These are phyloP conservation scores for Limtongia smithiae DNA, from an alignment of 805 yeast genomes.

Conservation along the genomic window DNA sequence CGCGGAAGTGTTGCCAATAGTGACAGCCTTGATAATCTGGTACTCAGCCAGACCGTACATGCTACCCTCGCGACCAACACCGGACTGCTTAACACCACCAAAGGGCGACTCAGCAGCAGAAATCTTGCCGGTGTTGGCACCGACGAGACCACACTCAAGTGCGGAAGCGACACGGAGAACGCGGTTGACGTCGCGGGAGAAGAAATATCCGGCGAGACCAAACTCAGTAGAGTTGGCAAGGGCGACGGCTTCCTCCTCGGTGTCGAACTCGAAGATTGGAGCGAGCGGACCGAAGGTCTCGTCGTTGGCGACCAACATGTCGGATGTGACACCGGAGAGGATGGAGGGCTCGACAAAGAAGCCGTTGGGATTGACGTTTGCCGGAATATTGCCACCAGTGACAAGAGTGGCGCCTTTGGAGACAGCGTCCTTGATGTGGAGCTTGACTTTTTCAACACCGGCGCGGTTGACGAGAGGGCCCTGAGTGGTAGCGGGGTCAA, in stretches of 20 bases:
- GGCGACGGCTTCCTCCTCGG: slow-evolving; percentile 59
- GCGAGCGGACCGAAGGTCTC: slow-evolving; percentile 84
- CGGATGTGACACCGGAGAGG: slow-evolving; percentile 54
- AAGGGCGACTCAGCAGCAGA: slow-evolving; percentile 51
- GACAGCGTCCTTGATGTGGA: slow-evolving; percentile 64
- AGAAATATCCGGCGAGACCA: slow-evolving; percentile 81
- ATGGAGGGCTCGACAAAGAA: slow-evolving; percentile 65
- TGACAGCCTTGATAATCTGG: slow-evolving; percentile 22
- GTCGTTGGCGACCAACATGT: slow-evolving; percentile 58
- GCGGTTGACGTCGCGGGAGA: slow-evolving; percentile 51
- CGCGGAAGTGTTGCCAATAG: slow-evolving; percentile 20
- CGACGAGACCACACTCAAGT: slow-evolving; percentile 78
- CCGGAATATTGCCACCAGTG: slow-evolving; percentile 56
- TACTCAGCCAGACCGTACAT: slow-evolving; percentile 51
- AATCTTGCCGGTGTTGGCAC: slow-evolving; percentile 70
- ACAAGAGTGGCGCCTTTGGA: slow-evolving; percentile 60
- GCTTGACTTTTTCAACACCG: slow-evolving; percentile 58
- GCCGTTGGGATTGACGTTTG: slow-evolving; percentile 49
- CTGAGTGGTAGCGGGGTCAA: slow-evolving; percentile 57
- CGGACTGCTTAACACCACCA: slow-evolving; percentile 65
- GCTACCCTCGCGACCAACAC: slow-evolving; percentile 70
- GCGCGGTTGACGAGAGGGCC: slow-evolving; percentile 70
- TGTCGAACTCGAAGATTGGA: slow-evolving; percentile 59
- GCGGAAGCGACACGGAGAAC: slow-evolving; percentile 61
- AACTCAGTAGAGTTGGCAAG: slow-evolving; percentile 59